Evolutionary conservation across 2,329 filamentous ascomycete genomes (phyloP), one percentile per base, ranked within the genome.

Genomic region (Myriosclerotinia scirpicola): DNA sequence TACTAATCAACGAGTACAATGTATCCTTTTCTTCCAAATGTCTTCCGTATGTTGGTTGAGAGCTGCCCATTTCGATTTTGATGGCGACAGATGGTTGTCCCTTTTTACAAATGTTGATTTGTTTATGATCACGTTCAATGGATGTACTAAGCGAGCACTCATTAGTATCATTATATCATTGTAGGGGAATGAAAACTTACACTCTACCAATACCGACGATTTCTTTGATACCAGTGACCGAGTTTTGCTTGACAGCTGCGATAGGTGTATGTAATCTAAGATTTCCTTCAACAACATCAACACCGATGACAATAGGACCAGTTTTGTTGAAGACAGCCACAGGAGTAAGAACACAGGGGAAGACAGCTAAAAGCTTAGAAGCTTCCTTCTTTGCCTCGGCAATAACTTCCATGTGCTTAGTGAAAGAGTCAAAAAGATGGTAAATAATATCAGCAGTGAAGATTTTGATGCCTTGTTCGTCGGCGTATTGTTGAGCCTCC

Each of bases 401-500:
- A 72, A 97, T 85, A 73, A 91, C 84, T 40, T 89, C 88, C 91
- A 97, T 97, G 80, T 99, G 94, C 79, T 91, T 92, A 54, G 91
- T 98, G 81, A 99, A 99, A 71, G 91, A 85, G 79, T 99, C 96
- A 78, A 99, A 99, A 67, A 99, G 83, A 79, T 99, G 95, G 80
- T 99, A 99, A 76, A 99, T 99, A 74, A 99, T 99, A 79, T 99
- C 94, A 3, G 96, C 95, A 3, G 92, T 96, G 82, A 99, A 99
- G 74, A 99, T 91, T 83, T 96, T 98, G 81, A 99, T 91, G 62
- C 93, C 93, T 69, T 96, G 88, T 67, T 98, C 93, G 22, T 97
- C 92, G 14, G 95, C 95, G 74, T 98, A 96, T 12, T 86, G 84
- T 71, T 90, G 88, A 0, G 95, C 95, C 77, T 99, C 95, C 79